Percentiles rank a stretch among this genome's conserved stretches.
phyloP scores from a whole-genome alignment of 2,329 filamentous ascomycete genomes.

The Lasiodiplodia hormozganensis region DNA sequence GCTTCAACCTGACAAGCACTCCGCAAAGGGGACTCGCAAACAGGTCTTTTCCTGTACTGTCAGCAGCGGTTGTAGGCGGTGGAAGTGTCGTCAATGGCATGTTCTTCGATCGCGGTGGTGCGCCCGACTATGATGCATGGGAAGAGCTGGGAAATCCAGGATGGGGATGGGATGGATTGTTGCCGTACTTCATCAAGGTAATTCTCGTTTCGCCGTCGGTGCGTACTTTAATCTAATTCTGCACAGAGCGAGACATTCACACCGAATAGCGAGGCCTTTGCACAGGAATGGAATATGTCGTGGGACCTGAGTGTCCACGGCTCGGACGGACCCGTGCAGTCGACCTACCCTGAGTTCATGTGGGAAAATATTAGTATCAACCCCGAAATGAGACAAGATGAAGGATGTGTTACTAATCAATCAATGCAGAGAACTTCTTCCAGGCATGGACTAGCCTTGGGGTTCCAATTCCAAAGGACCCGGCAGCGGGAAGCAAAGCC shows the following conservation, averaged over 20 bases:
- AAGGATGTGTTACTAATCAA: background rate
- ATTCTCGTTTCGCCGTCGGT: too few relatives aligned
- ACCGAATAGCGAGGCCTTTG: background rate
- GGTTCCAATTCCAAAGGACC: background rate
- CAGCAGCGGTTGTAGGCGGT: constrained; percentile 59
- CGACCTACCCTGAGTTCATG: background rate
- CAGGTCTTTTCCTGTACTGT: constrained; percentile 51
- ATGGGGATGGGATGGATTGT: constrained; percentile 43
- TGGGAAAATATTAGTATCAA: background rate
- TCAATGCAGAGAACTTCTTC: background rate
- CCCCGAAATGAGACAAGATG: background rate
- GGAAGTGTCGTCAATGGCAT: constrained; percentile 55
- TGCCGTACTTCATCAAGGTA: constrained; percentile 31
- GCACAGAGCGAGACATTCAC: background rate
- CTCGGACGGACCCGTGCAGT: constrained; percentile 2
- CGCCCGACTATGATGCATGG: constrained; percentile 43
- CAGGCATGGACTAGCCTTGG: background rate
- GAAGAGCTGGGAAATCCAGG: constrained; percentile 41
- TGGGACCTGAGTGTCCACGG: constrained; percentile 1
- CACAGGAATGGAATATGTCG: background rate
- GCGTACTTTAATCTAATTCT: background rate
- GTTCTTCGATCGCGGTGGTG: constrained; percentile 42
- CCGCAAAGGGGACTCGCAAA: constrained; percentile 50
- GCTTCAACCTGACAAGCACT: constrained; percentile 52
- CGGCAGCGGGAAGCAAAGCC: background rate